Conservation (phyloP, 257 asterid species). For the Rhazya stricta region DNA sequence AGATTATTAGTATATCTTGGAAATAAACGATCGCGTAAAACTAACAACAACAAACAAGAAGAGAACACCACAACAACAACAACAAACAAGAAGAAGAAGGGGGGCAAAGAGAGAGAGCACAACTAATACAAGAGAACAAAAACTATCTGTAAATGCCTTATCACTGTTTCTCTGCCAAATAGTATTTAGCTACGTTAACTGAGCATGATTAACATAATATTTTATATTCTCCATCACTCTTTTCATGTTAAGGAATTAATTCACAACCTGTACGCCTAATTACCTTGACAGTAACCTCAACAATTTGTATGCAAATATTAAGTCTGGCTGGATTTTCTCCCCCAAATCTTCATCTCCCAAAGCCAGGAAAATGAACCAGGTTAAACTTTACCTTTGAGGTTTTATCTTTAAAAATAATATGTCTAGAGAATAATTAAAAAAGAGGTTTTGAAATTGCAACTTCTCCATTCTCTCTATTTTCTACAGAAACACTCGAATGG, state of each 20-base stretch:
- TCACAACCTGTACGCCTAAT: not conserved
- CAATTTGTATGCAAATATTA: not conserved
- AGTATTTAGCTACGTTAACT: not conserved
- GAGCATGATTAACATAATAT: too few species aligned
- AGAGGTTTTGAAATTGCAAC: not conserved
- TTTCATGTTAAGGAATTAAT: too few species aligned
- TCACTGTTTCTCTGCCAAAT: too few species aligned
- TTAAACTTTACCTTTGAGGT: not conserved
- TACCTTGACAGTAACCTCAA: too few species aligned
- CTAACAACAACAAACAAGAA: not conserved
- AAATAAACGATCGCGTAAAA: not conserved
- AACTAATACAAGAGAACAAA: too few species aligned
- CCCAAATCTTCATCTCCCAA: not conserved
- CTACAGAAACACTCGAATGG: too few species aligned
- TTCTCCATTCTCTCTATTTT: not conserved
- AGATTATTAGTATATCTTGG: not conserved
- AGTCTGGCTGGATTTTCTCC: not conserved
- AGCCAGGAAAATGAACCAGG: not conserved
- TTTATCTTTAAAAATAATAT: not conserved
- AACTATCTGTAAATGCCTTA: too few species aligned
- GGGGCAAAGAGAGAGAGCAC: too few species aligned
- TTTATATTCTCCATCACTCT: too few species aligned
- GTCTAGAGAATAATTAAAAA: too few species aligned
- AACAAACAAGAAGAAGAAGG: not conserved
- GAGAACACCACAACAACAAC: too few species aligned